A percentile compares a stretch with the other conserved stretches of the same genome.
Conservation (phyloP, 306 rosid genomes). For the Gillenia trifoliata region DNA sequence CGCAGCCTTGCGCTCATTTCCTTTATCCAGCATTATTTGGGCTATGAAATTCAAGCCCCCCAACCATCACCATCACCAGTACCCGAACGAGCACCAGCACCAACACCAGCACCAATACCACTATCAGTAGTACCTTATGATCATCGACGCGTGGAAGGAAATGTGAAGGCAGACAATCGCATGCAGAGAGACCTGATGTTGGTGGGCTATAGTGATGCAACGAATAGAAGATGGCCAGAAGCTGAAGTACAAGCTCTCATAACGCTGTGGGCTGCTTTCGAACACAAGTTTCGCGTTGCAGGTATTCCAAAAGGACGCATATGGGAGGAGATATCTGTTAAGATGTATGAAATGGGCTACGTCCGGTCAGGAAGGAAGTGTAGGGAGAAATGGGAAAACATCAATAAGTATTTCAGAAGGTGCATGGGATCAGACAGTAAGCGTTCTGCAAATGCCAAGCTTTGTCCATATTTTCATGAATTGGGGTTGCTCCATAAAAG, state of each 20-base stretch:
- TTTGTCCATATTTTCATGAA: constrained; percentile 61
- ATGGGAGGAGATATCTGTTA: constrained; percentile 79
- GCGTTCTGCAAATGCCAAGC: constrained; percentile 38
- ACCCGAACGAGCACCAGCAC: not conserved
- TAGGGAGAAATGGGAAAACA: constrained; percentile 87
- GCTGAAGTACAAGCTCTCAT: constrained; percentile 72
- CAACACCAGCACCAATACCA: not conserved
- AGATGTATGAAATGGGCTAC: constrained; percentile 51
- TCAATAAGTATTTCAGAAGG: constrained; percentile 71
- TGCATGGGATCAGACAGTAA: constrained; percentile 50
- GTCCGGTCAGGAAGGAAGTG: constrained; percentile 65
- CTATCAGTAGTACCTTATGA: not conserved
- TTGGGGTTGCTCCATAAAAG: constrained; percentile 55
- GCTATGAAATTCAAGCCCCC: constrained; percentile 45
- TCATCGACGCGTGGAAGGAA: constrained; percentile 33
- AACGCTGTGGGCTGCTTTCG: constrained; percentile 44
- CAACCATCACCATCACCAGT: constrained; percentile 19
- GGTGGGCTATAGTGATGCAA: constrained; percentile 15
- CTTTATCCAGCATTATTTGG: constrained; percentile 47
- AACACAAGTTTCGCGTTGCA: constrained; percentile 36
- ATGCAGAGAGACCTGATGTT: constrained; percentile 17
- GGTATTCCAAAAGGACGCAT: constrained; percentile 43
- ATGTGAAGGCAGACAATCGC: constrained; percentile 26
- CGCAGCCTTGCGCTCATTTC: constrained; percentile 64
- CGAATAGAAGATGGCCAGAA: constrained; percentile 66